phyloP scores from a whole-genome alignment of 2,329 filamentous ascomycete genomes.

The Ophiostoma ips region DNA sequence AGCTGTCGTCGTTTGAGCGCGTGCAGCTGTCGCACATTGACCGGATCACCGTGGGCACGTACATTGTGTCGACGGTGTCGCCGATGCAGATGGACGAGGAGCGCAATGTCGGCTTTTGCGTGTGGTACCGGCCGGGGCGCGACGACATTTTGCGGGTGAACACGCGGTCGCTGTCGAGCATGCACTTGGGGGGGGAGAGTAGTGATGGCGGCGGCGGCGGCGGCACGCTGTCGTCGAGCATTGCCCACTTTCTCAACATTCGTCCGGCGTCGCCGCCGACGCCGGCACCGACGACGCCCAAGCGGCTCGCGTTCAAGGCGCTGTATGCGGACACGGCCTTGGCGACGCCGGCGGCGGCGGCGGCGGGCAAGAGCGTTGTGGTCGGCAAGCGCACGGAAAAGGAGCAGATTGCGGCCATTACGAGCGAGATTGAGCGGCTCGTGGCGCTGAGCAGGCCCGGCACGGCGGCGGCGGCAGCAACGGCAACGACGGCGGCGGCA shows the following conservation, averaged over 20 bases:
- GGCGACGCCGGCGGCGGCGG: constrained; percentile 13
- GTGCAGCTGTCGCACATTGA: constrained; percentile 63
- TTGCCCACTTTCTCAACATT: constrained; percentile 30
- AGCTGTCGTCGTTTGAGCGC: constrained; percentile 82
- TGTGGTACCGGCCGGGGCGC: constrained; percentile 61
- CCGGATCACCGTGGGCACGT: constrained; percentile 65
- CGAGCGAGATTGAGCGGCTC: constrained; percentile 61
- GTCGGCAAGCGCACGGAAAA: constrained; percentile 32
- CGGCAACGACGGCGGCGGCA: constrained; percentile 21
- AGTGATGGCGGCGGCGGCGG: constrained; percentile 13
- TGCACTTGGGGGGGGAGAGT: constrained; percentile 16
- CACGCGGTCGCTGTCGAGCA: constrained; percentile 60
- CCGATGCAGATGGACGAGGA: constrained; percentile 60
- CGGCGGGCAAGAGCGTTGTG: constrained; percentile 24
- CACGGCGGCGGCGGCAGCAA: constrained; percentile 22
- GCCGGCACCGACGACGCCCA: constrained; percentile 18
- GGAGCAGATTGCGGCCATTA: constrained; percentile 49
- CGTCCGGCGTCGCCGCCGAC: constrained; percentile 20
- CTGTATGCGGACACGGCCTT: constrained; percentile 39
- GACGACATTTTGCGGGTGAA: constrained; percentile 67
- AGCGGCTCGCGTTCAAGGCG: constrained; percentile 41
- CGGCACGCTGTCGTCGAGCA: constrained; percentile 16
- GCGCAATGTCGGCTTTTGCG: constrained; percentile 71
- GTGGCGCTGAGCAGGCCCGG: constrained; percentile 37
- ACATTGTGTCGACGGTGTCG: constrained; percentile 80